phyloP scores from a whole-genome alignment of 1,139 yeast genomes.

The Suhomyces taliae region DNA sequence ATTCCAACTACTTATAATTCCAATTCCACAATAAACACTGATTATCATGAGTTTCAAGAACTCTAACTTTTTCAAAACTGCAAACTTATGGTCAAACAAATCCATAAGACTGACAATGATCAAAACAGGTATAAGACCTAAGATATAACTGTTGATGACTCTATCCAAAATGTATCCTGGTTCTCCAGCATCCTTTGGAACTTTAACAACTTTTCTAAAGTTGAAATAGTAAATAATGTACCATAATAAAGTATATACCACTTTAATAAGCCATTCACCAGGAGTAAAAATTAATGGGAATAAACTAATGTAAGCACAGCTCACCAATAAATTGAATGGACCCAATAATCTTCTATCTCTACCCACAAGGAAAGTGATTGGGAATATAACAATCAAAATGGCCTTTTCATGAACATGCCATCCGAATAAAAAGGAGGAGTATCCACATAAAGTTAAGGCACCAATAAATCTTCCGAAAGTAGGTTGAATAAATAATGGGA shows the following conservation, averaged over 20 bases:
- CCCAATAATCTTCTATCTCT: slow-evolving; percentile 70
- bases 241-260: slow-evolving; percentile 83
- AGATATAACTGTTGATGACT: slow-evolving; percentile 62
- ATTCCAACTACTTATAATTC: slow-evolving; percentile 84
- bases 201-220: slow-evolving; percentile 62
- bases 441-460: slow-evolving; percentile 84
- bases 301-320: slow-evolving; percentile 83
- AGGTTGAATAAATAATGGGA: slow-evolving; percentile 76
- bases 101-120: slow-evolving; percentile 55
- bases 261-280: slow-evolving; percentile 75
- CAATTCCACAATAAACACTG: slow-evolving; percentile 84
- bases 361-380: slow-evolving; percentile 75
- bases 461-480: slow-evolving; percentile 79
- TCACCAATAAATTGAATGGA: slow-evolving; percentile 64
- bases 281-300: slow-evolving; percentile 86
- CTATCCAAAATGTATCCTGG: slow-evolving; percentile 67
- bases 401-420: slow-evolving; percentile 99
- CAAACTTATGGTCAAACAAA: slow-evolving; percentile 52
- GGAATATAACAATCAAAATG: slow-evolving; percentile 81
- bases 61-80: slow-evolving; percentile 54
- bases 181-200: slow-evolving; percentile 47
- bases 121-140: slow-evolving; percentile 69
- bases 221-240: slow-evolving; percentile 73
- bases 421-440: slow-evolving; percentile 88
- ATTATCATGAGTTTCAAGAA: slow-evolving; percentile 79